These are phyloP conservation scores for Stereocaulon alpinum DNA, from an alignment of 495 filamentous ascomycete species.

Conservation along the genomic window DNA sequence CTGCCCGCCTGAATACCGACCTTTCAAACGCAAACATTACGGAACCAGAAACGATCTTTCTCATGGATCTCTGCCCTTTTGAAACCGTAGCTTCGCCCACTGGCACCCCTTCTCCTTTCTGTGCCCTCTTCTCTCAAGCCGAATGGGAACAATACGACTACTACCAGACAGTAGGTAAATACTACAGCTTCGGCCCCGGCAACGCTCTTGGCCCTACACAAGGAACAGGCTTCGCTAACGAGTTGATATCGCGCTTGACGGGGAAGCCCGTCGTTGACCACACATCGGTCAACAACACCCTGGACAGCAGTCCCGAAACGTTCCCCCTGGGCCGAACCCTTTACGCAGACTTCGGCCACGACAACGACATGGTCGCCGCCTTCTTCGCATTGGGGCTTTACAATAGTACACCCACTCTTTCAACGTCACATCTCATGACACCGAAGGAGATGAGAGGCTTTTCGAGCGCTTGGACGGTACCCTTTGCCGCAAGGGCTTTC, in stretches of 20 bases:
- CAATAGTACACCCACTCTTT: slow-evolving; percentile 43
- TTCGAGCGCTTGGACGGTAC: slow-evolving; percentile 63
- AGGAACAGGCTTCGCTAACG: slow-evolving; percentile 75
- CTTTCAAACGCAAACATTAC: slow-evolving; percentile 53
- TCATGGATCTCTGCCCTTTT: slow-evolving; percentile 86
- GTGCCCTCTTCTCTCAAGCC: slow-evolving; percentile 51
- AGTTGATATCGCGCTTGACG: slow-evolving; percentile 72
- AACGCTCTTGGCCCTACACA: slow-evolving; percentile 69
- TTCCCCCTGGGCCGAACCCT: slow-evolving; percentile 58
- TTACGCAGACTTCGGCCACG: slow-evolving; percentile 82
- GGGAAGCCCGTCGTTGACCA: slow-evolving; percentile 52
- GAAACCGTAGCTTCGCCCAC: slow-evolving; percentile 50
- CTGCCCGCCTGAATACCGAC: slow-evolving; percentile 47
- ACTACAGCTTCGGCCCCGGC: slow-evolving; percentile 67
- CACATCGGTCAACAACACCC: slow-evolving; percentile 61
- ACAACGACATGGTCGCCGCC: slow-evolving; percentile 69
- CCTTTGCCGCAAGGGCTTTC: slow-evolving; percentile 67
- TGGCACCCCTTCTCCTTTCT: slow-evolving; percentile 44
- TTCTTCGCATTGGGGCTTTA: slow-evolving; percentile 67
- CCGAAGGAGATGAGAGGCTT: slow-evolving; percentile 44
- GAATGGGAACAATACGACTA: slow-evolving; percentile 75
- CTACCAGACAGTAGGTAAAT: slow-evolving; percentile 64
- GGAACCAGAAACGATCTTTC: slow-evolving; percentile 43
- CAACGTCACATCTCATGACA: slow-evolving; percentile 37
- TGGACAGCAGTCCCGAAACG: slow-evolving; percentile 48